Evolutionary conservation across 2,329 filamentous ascomycete genomes (phyloP).

Genomic region (Drechmeria coniospora): DNA sequence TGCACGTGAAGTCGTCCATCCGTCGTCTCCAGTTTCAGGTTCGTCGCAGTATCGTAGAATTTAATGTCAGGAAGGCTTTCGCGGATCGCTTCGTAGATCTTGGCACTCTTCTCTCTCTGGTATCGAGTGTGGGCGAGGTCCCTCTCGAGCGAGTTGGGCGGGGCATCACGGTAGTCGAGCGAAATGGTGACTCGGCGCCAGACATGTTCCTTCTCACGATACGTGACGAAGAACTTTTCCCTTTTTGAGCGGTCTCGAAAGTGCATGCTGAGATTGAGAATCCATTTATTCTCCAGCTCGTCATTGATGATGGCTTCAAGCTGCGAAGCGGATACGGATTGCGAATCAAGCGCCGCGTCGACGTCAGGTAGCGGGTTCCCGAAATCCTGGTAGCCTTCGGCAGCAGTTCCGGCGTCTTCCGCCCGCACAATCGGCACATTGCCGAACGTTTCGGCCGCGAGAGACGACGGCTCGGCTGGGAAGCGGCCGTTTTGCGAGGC

Average conservation of each 20-base stretch:
- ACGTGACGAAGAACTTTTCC: conserved; percentile 97
- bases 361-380: conserved; percentile 13
- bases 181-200: conserved; percentile 90
- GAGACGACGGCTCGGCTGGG: conserved; percentile 6
- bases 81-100: conserved; percentile 88
- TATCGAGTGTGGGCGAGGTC: conserved; percentile 65
- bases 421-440: conserved; percentile 1
- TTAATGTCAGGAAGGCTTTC: conserved; percentile 87
- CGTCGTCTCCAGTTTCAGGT: conserved; percentile 80
- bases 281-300: conserved; percentile 82
- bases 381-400: conserved; percentile 1
- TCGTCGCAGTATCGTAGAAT: conserved; percentile 92
- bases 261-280: conserved; percentile 95
- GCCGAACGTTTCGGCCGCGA: conserved; percentile 6
- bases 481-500: conserved; percentile 8
- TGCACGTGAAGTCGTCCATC: conserved; percentile 85
- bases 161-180: conserved; percentile 74
- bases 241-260: conserved; percentile 84
- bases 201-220: conserved; percentile 59
- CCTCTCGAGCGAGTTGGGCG: conserved; percentile 67
- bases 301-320: conserved; percentile 54
- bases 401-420: neutral
- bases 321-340: conserved; percentile 33
- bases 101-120: conserved; percentile 81
- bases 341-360: conserved; percentile 23